A percentile compares a stretch with the other conserved stretches of the same genome.
Conservation (phyloP, 2,329 filamentous ascomycete genomes). For the Zasmidium citrigriseum region DNA sequence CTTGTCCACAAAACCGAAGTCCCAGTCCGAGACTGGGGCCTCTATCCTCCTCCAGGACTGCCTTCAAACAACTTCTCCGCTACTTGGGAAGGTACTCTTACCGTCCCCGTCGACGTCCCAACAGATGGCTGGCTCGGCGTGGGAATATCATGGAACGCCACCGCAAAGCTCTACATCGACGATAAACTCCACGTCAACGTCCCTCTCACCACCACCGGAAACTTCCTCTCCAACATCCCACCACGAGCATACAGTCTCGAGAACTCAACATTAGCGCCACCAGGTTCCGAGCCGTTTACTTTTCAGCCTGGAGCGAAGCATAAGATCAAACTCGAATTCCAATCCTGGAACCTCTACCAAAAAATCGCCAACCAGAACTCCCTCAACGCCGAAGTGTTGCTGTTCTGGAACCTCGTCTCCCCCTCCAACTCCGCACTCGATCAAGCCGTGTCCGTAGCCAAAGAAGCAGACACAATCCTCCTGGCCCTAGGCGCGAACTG, state of each 20-base stretch:
- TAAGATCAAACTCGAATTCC: slow-evolving; percentile 17
- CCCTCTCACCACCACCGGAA: slow-evolving; percentile 17
- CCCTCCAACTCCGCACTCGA: slow-evolving; percentile 7
- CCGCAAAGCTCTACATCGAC: slow-evolving; percentile 19
- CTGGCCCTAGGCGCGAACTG: slow-evolving; percentile 15
- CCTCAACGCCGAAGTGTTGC: slow-evolving; percentile 17
- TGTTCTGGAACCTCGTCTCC: slow-evolving; percentile 23
- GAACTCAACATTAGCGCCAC: slow-evolving; percentile 17
- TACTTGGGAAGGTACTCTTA: slow-evolving; percentile 17
- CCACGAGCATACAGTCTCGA: slow-evolving; percentile 7
- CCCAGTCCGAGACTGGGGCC: slow-evolving; percentile 16
- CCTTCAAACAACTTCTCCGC: slow-evolving; percentile 22
- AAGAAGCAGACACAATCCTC: slow-evolving; percentile 9
- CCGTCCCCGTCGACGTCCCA: slow-evolving; percentile 12
- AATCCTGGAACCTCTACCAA: slow-evolving; percentile 20
- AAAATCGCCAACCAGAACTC: slow-evolving; percentile 18
- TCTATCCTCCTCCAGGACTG: slow-evolving; percentile 19
- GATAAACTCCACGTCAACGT: slow-evolving; percentile 13
- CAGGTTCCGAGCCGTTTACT: slow-evolving; percentile 15
- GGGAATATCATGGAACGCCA: slow-evolving; percentile 17
- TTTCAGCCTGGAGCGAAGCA: slow-evolving; percentile 17
- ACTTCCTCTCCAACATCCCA: slow-evolving; percentile 21
- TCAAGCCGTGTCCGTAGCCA: slow-evolving; percentile 11
- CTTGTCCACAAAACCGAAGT: slow-evolving; percentile 10
- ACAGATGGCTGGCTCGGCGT: slow-evolving; percentile 21